Percentiles rank a stretch among this genome's conserved stretches.
phyloP scores from a whole-genome alignment of 2,329 filamentous ascomycete genomes.

The Epichloe baconii region DNA sequence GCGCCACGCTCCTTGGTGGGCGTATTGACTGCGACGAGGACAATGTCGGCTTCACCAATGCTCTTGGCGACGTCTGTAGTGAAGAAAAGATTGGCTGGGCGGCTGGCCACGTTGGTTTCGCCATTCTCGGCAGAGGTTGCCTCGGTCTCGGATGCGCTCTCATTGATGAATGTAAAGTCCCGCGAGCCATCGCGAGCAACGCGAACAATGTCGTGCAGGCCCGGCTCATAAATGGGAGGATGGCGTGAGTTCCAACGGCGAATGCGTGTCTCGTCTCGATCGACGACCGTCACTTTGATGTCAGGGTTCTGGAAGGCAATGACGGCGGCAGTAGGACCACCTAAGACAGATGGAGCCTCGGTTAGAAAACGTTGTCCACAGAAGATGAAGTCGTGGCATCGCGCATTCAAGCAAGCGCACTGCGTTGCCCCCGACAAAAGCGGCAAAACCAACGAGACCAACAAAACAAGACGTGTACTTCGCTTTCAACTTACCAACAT shows the following conservation, averaged over 20 bases:
- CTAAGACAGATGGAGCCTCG: slow-evolving; percentile 21
- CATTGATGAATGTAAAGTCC: slow-evolving; percentile 27
- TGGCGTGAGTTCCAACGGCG: slow-evolving; percentile 59
- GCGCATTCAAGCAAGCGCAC: too few species aligned
- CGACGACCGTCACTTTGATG: slow-evolving; percentile 62
- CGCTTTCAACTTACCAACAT: slow-evolving; percentile 47
- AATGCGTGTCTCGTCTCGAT: slow-evolving; percentile 52
- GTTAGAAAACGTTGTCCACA: neutral
- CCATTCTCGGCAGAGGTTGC: slow-evolving; percentile 18
- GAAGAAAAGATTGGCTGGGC: slow-evolving; percentile 58
- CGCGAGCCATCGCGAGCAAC: slow-evolving; percentile 47
- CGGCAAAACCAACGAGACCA: too few species aligned
- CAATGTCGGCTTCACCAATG: slow-evolving; percentile 56
- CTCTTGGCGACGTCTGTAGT: slow-evolving; percentile 49
- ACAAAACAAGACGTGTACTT: too few species aligned
- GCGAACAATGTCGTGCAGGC: slow-evolving; percentile 53
- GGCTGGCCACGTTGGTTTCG: slow-evolving; percentile 25
- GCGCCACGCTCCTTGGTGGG: slow-evolving; percentile 60
- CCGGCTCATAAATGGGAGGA: slow-evolving; percentile 66
- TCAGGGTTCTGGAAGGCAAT: slow-evolving; percentile 61
- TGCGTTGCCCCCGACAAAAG: too few species aligned
- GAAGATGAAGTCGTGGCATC: too few species aligned
- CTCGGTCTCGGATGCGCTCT: slow-evolving; percentile 19
- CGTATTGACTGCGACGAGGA: slow-evolving; percentile 68
- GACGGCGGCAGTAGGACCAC: slow-evolving; percentile 62